Evolutionary conservation across 2,329 filamentous ascomycete species (phyloP), one percentile per base, ranked within the genome.

Genomic region (Fusarium sp.): DNA sequence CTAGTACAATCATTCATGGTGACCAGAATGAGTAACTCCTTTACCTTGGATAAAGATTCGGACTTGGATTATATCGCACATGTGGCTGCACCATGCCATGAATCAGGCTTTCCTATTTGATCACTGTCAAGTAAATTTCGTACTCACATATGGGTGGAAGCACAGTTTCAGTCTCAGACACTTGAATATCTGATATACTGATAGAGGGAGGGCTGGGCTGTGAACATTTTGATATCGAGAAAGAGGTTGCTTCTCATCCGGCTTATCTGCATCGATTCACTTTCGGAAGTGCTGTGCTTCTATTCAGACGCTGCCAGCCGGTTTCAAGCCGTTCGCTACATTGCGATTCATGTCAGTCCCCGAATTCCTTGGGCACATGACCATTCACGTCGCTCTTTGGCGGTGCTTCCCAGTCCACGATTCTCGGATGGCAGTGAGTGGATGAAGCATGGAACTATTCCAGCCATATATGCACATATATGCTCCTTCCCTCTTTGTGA

Each of bases 161-260:
- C 28, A 64, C 46, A 59, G 53, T 72, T 56, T 72, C 62, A 62
- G 56, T 53, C 53, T 57, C 58, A 60, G 61, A 53, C 45, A 45
- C 18, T 41, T 19, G 10, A 12, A 14, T 9, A 39, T 21, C 11
- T 26, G 30, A 26, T 26, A 51, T 41, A 10, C 3, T 39, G 34
- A 28, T 12, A 30, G 21, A 53, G 21, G 30, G 43, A 31, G 21
- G 43, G 16, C n/a, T 28, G 12, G 9, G 39, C 26, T 16, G 48
- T 65, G 55, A 52, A 48, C 31, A 28, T 26, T 10, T 44, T n/a
- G 14, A 37, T n/a, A 37, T 37, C 26, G 34, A 14, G 16, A 11
- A 19, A 42, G 19, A 21, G 12, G 16, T 14, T 37, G 37, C 26
- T 23, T 13, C 39, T 26, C n/a, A 28, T 50, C 46, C 31, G 31